Evolutionary conservation across 164 flowering plant genomes (phyloP).

Genomic region (Cinnamomum micranthum): DNA sequence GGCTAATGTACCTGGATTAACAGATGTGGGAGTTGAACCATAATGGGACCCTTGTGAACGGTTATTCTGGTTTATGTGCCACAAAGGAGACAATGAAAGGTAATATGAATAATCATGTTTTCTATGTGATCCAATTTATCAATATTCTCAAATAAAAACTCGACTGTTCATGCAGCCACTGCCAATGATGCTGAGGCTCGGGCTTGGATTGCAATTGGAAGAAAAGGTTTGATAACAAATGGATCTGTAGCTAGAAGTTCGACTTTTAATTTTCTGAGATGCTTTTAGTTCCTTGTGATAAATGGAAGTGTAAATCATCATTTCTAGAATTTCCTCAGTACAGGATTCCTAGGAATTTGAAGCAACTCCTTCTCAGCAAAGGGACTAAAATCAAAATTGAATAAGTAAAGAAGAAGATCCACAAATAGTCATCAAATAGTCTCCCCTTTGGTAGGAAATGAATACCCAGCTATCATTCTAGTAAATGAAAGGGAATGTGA

Average conservation of each 20-base stretch:
- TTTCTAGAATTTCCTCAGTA: too few relatives aligned
- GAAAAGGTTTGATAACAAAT: conserved; percentile 38
- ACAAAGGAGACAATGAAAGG: conserved; percentile 43
- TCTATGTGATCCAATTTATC: background rate
- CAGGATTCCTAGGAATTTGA: too few relatives aligned
- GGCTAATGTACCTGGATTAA: conserved; percentile 1
- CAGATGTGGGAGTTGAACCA: conserved; percentile 73
- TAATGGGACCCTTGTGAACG: conserved; percentile 55
- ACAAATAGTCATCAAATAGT: too few relatives aligned
- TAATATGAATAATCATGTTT: conserved; percentile 13
- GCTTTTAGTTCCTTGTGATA: background rate
- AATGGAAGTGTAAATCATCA: background rate
- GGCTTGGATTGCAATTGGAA: conserved; percentile 86
- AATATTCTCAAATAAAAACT: background rate
- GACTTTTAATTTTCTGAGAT: background rate
- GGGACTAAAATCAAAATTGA: too few relatives aligned
- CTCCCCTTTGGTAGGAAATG: too few relatives aligned
- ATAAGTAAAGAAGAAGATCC: too few relatives aligned
- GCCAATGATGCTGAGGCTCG: conserved; percentile 45
- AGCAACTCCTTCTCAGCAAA: too few relatives aligned
- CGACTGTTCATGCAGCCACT: conserved; percentile 33
- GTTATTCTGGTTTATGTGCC: conserved; percentile 79
- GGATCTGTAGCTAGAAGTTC: background rate
- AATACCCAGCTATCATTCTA: too few relatives aligned
- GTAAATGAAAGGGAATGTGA: too few relatives aligned